Conservation (phyloP, 2,329 filamentous ascomycete species). For the Neospermospora avenae region DNA sequence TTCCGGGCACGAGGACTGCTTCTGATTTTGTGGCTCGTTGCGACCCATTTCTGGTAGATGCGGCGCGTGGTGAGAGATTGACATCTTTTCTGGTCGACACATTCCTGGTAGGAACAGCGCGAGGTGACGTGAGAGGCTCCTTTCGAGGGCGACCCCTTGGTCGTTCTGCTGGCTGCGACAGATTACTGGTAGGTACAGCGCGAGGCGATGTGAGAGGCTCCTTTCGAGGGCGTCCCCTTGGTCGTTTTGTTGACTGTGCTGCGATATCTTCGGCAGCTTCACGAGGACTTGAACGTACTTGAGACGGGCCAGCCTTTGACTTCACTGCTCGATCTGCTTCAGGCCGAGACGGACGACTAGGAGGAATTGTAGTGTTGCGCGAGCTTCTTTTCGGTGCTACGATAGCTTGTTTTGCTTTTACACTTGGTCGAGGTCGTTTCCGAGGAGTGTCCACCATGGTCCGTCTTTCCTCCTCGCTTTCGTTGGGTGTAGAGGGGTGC, state of each 20-base stretch:
- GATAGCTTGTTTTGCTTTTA: background rate
- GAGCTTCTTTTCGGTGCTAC: constrained; percentile 1
- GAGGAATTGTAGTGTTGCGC: background rate
- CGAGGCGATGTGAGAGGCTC: background rate
- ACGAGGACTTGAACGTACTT: background rate
- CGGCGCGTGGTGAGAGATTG: no score
- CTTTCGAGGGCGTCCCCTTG: constrained; percentile 9
- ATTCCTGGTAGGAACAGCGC: background rate
- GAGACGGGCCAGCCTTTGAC: background rate
- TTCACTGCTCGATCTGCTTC: background rate
- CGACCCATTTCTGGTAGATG: background rate
- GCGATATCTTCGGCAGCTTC: background rate
- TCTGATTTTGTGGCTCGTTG: background rate
- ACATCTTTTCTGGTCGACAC: background rate
- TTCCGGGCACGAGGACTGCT: no score
- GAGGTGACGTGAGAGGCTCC: background rate
- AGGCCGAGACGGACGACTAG: background rate
- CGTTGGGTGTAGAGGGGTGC: background rate
- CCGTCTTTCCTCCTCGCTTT: background rate
- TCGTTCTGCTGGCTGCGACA: no score
- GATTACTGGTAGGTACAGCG: background rate
- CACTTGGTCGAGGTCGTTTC: background rate
- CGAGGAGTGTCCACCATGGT: background rate
- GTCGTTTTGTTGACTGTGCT: background rate
- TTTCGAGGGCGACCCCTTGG: constrained; percentile 8